These are phyloP conservation scores for Lactarius indigo DNA, from an alignment of 768 basidiomycete species.

Conservation along the genomic window DNA sequence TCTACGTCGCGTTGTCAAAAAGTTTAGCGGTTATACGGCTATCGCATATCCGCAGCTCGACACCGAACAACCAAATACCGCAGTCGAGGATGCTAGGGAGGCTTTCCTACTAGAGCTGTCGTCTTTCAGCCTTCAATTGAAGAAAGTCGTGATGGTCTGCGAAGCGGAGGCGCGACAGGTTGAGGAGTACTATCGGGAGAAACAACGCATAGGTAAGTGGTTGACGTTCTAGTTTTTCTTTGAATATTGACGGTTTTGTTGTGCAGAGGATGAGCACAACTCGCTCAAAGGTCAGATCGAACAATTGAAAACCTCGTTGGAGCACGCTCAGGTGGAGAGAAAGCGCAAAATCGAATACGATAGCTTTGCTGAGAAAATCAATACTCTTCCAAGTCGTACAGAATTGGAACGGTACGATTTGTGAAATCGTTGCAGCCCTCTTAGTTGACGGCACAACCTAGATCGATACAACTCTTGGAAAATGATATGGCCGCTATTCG, in stretches of 20 bases:
- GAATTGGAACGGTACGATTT: constrained; percentile 72
- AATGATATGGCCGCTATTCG: constrained; percentile 76
- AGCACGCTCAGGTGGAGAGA: constrained; percentile 74
- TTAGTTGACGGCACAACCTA: constrained; percentile 30
- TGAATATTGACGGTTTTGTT: constrained; percentile 8
- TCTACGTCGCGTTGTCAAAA: constrained; percentile 73
- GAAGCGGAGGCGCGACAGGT: constrained; percentile 85
- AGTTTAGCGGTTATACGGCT: constrained; percentile 70
- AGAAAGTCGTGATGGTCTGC: constrained; percentile 80
- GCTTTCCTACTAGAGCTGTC: constrained; percentile 76
- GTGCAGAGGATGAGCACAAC: constrained; percentile 66
- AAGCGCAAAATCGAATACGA: constrained; percentile 85
- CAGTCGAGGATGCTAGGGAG: constrained; percentile 69
- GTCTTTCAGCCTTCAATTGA: constrained; percentile 68
- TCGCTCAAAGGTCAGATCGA: constrained; percentile 66
- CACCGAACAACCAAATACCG: constrained; percentile 29
- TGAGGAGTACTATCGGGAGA: constrained; percentile 75
- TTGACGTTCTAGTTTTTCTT: constrained; percentile 5
- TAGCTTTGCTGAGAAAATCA: constrained; percentile 76
- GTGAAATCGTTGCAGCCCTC: neutral
- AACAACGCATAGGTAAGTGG: constrained; percentile 63
- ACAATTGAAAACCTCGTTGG: constrained; percentile 69
- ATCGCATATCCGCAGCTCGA: constrained; percentile 49
- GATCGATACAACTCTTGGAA: constrained; percentile 65
- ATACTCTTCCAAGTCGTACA: constrained; percentile 68